Base-by-base conservation (phyloP, 2,329 filamentous ascomycete species). In the Chrysoporthe cubensis region DNA sequence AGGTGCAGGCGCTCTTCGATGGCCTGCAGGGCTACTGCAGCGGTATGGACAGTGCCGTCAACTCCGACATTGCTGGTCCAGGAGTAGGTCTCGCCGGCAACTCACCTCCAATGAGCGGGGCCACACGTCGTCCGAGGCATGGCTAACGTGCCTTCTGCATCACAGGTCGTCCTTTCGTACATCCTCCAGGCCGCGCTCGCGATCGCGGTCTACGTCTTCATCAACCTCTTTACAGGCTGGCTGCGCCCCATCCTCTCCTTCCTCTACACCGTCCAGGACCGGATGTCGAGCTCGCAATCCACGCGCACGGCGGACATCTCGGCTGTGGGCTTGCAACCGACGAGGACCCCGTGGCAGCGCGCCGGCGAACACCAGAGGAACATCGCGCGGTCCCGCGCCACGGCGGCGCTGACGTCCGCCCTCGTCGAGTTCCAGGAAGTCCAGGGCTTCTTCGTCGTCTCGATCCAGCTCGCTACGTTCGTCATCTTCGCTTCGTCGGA, bases 341-440 rank as follows among this genome's bases (percentile, higher is more conserved):
- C 6, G 6, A 21, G 37, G 21, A 64, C 48, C 8, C 62, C 64
- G 2, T 67, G 61, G 65, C 61, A 65, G 40, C 65, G 64, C 0
- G 67, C 67, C 18, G 65, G 62, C 42, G 67, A 67, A 43, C 67
- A 65, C 44, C 70, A 71, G 63, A 37, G 44, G 37, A 44, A 50
- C 21, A 58, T 72, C n/a, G 54, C 69, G 6, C 48, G 56, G 11
- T 72, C 71, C 1, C 63, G 71, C 7, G 62, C 70, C 6, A 65
- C 62, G 21, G 67, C 67, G 16, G 71, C 72, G 14, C 54, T 72
- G 26, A 71, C 67, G 5, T 68, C 68, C 1, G 69, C 71, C 0
- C 62, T 74, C 26, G 69, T 72, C 61, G 73, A 74, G 69, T 73
- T 74, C 58, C 74, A 75, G 44, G 74, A 75, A 52, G 66, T 73